Conservation (phyloP, 805 yeast species). For the Wilhelminamyces savonicus region DNA sequence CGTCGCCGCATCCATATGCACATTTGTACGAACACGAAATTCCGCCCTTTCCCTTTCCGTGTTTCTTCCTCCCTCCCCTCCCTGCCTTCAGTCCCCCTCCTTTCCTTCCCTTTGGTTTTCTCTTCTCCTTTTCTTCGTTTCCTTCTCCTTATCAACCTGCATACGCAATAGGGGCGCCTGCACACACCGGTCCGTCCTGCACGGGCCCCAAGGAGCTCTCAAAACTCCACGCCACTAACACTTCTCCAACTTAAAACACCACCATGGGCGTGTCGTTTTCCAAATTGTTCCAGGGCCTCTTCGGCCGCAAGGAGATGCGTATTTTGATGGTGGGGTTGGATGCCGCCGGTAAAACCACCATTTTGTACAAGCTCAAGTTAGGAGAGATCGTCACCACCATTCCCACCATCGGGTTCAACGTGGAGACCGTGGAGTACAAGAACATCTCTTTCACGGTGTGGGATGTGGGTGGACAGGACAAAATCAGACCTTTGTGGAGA, state of each 20-base stretch:
- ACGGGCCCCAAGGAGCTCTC: too few species aligned
- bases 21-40: too few species aligned
- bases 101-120: too few species aligned
- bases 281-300: constrained; percentile 88
- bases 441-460: constrained; percentile 95
- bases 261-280: constrained; percentile 93
- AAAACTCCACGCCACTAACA: too few species aligned
- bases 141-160: too few species aligned
- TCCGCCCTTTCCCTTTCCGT: too few species aligned
- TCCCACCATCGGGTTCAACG: constrained; percentile 96
- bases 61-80: too few species aligned
- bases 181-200: too few species aligned
- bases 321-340: constrained; percentile 97
- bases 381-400: constrained; percentile 96
- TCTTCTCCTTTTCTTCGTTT: too few species aligned
- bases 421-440: constrained; percentile 95
- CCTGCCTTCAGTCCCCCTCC: too few species aligned
- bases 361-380: constrained; percentile 86
- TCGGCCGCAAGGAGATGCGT: constrained; percentile 98
- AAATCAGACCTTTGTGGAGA: constrained; percentile 98
- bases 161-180: too few species aligned
- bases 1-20: too few species aligned
- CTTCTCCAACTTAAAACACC: not conserved
- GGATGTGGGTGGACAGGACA: constrained; percentile 99
- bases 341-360: constrained; percentile 98